A percentile compares a stretch with the other conserved stretches of the same genome.
Evolutionary conservation across 2,329 filamentous ascomycete genomes (phyloP).

Genomic region (Rhynchosporium agropyri): DNA sequence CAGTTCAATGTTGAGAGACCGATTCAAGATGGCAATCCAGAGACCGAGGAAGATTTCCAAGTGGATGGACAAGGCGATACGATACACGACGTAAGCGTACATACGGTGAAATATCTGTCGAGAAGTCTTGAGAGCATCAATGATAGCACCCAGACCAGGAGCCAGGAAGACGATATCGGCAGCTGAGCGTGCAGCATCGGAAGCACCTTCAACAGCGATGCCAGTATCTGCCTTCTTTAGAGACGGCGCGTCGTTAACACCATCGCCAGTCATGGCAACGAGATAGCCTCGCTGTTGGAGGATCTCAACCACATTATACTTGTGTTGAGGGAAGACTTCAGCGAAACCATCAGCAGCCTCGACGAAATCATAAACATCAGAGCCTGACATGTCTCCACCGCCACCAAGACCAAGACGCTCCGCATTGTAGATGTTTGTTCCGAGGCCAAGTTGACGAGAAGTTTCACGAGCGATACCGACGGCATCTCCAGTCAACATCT

Average conservation of each 20-base stretch:
- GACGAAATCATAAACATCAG: slow-evolving; percentile 93
- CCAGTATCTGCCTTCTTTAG: slow-evolving; percentile 96
- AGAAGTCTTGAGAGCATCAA: slow-evolving; percentile 89
- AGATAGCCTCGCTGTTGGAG: slow-evolving; percentile 91
- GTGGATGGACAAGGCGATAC: slow-evolving; percentile 89
- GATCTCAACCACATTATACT: slow-evolving; percentile 92
- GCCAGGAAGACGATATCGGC: slow-evolving; percentile 94
- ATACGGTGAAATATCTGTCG: slow-evolving; percentile 96
- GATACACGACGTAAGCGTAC: slow-evolving; percentile 95
- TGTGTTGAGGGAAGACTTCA: slow-evolving; percentile 93
- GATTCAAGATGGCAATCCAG: slow-evolving; percentile 88
- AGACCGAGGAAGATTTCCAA: slow-evolving; percentile 89
- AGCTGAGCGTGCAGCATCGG: slow-evolving; percentile 86
- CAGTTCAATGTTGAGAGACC: slow-evolving; percentile 80
- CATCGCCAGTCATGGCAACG: slow-evolving; percentile 94
- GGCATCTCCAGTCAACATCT: slow-evolving; percentile 95
- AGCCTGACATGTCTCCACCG: slow-evolving; percentile 89
- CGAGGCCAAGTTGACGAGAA: slow-evolving; percentile 86
- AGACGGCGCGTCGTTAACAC: slow-evolving; percentile 91
- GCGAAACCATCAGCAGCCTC: slow-evolving; percentile 94
- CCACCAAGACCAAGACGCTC: slow-evolving; percentile 89
- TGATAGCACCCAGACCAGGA: slow-evolving; percentile 87
- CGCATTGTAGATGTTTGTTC: slow-evolving; percentile 92
- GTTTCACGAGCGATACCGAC: slow-evolving; percentile 93
- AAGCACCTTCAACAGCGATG: slow-evolving; percentile 91